These are phyloP conservation scores for Ochromonas danica DNA, from an alignment of 108 stramenopile genomes.

Conservation along the genomic window DNA sequence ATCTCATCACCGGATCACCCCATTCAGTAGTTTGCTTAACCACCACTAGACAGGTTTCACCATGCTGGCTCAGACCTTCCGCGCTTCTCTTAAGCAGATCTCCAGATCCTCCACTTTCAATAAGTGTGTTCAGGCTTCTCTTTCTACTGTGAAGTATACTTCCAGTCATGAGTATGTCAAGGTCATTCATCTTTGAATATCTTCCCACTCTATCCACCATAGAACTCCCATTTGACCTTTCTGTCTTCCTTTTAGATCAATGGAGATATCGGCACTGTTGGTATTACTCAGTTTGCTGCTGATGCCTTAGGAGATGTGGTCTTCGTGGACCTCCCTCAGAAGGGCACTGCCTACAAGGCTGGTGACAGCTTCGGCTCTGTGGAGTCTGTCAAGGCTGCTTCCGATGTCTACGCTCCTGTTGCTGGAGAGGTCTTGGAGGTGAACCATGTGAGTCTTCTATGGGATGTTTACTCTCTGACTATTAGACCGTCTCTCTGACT, in stretches of 20 bases:
- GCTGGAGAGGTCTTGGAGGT: conserved; percentile 74
- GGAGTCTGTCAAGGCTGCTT: conserved; percentile 99
- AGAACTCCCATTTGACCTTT: too few species aligned
- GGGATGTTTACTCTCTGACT: neutral
- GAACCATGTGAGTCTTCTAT: conserved; percentile 62
- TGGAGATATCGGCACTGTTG: conserved; percentile 80
- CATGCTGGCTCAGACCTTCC: too few species aligned
- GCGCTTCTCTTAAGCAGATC: neutral
- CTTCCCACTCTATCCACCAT: neutral
- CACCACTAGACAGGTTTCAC: too few species aligned
- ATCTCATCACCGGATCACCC: too few species aligned
- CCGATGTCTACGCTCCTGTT: conserved; percentile 87
- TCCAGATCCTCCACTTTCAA: neutral
- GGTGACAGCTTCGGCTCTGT: conserved; percentile 80
- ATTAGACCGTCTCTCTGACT: neutral
- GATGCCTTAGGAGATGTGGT: conserved; percentile 94
- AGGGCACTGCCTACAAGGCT: conserved; percentile 75
- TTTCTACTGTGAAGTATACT: conserved; percentile 40
- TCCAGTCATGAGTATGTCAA: conserved; percentile 80
- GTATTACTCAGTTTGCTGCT: conserved; percentile 93
- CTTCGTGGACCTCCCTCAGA: conserved; percentile 89
- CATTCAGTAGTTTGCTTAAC: too few species aligned
- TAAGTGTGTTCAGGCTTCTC: neutral
- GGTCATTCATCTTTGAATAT: conserved; percentile 16
- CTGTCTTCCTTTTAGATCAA: conserved; percentile 56